These are phyloP conservation scores for Cryptosporidium canis DNA, from an alignment of 169 alveolate species.

Conservation along the genomic window DNA sequence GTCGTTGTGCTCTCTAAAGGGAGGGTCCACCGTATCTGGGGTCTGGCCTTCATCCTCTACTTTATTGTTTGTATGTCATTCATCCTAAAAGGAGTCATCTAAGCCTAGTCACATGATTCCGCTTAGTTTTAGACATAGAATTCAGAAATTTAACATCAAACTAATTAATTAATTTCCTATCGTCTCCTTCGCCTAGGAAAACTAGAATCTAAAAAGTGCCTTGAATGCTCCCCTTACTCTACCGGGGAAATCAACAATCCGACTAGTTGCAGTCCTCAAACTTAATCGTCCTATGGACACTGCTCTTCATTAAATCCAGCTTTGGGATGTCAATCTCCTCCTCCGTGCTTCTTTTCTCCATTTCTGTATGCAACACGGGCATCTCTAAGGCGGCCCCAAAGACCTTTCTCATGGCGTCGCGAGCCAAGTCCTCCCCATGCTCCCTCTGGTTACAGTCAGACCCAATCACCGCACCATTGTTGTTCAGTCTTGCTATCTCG, in stretches of 20 bases:
- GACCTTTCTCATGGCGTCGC: conserved; percentile 13
- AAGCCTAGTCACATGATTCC: neutral
- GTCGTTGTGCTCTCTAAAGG: conserved; percentile 69
- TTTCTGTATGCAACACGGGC: neutral
- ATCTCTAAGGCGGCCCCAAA: neutral
- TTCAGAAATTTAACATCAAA: neutral
- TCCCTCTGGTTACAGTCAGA: conserved; percentile 28
- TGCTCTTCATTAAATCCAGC: neutral
- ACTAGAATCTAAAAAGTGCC: neutral
- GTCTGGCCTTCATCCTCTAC: conserved; percentile 27
- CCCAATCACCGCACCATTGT: neutral
- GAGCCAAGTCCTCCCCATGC: conserved; percentile 2
- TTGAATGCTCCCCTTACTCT: neutral
- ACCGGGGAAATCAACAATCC: neutral
- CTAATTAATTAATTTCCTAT: neutral
- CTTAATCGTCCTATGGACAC: conserved; percentile 7
- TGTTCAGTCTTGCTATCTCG: neutral
- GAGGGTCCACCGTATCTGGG: conserved; percentile 68
- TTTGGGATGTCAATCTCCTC: neutral
- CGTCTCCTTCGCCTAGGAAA: neutral
- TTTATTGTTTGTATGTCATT: conserved; percentile 49
- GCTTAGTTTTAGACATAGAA: too few relatives aligned
- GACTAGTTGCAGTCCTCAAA: conserved; percentile 16
- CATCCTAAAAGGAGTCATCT: conserved; percentile 32
- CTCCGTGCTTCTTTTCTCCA: neutral